These are phyloP conservation scores for Epichloe gansuensis DNA, from an alignment of 2,329 filamentous ascomycete species.

Conservation along the genomic window DNA sequence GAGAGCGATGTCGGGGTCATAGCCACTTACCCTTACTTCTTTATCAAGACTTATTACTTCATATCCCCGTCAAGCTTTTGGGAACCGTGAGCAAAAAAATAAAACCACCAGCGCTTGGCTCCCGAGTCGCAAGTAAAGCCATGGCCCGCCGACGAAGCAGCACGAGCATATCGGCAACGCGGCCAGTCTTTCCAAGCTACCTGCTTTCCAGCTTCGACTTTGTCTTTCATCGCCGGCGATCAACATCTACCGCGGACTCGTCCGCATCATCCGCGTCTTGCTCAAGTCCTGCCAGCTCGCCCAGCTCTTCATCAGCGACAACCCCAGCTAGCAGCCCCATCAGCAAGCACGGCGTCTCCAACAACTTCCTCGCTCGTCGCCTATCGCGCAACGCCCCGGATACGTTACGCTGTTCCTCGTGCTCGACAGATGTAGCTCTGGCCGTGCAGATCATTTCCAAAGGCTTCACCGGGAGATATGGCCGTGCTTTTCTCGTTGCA, in stretches of 20 bases:
- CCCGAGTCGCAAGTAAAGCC: background rate
- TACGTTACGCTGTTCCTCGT: constrained; percentile 46
- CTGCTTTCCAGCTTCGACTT: constrained; percentile 39
- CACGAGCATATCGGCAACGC: constrained; percentile 28
- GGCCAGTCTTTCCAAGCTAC: constrained; percentile 37
- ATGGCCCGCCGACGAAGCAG: constrained; percentile 11
- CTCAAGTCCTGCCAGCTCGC: constrained; percentile 12
- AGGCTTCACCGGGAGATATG: constrained; percentile 54
- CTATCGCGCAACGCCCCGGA: constrained; percentile 36
- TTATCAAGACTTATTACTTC: no score
- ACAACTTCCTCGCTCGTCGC: constrained; percentile 8
- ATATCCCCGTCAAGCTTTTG: no score
- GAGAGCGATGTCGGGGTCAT: no score
- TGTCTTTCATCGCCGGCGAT: constrained; percentile 32
- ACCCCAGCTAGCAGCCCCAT: constrained; percentile 17
- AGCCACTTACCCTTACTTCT: no score
- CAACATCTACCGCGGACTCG: constrained; percentile 15
- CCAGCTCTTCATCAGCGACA: constrained; percentile 16
- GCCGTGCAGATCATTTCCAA: constrained; percentile 50
- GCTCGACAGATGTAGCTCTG: constrained; percentile 50
- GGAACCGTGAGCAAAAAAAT: background rate
- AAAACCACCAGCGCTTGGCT: background rate
- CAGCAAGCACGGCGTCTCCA: constrained; percentile 6
- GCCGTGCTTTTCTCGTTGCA: constrained; percentile 49
- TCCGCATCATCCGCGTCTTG: constrained; percentile 18